A percentile compares a stretch with the other conserved stretches of the same genome.
phyloP scores from a whole-genome alignment of 2,329 filamentous ascomycete species.

The Geosmithia putterillii region DNA sequence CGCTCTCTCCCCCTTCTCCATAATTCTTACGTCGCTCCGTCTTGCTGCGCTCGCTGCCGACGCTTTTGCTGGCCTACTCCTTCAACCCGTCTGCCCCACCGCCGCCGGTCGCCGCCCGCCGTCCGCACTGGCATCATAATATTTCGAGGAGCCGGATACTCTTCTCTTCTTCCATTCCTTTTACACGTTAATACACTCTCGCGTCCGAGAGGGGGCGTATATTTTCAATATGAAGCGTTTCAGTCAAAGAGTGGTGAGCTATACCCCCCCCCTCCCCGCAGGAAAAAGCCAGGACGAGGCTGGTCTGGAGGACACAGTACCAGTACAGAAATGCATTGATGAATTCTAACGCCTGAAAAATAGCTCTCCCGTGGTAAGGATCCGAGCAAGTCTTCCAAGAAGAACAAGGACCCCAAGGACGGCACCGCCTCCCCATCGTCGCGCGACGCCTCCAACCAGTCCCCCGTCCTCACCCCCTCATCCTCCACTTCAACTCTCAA shows the following conservation, averaged over 20 bases:
- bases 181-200: background rate
- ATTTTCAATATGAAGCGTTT: conserved; percentile 82
- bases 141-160: background rate
- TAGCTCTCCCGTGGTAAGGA: conserved; percentile 89
- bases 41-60: background rate
- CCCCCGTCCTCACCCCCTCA: conserved; percentile 61
- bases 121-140: background rate
- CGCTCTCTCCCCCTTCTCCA: background rate
- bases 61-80: background rate
- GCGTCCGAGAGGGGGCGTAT: conserved; percentile 2
- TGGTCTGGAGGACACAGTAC: background rate
- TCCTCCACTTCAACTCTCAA: conserved; percentile 82
- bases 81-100: conserved; percentile 1
- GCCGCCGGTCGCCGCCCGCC: conserved; percentile 1
- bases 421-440: conserved; percentile 70
- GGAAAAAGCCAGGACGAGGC: background rate
- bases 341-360: conserved; percentile 6
- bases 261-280: background rate
- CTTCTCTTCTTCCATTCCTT: background rate
- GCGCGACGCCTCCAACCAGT: conserved; percentile 42
- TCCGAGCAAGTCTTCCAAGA: conserved; percentile 70
- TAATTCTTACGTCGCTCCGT: background rate
- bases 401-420: conserved; percentile 60
- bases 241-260: conserved; percentile 88
- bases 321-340: background rate